These are phyloP conservation scores for Buxus sempervirens DNA, from an alignment of 164 flowering plant species.

Conservation along the genomic window DNA sequence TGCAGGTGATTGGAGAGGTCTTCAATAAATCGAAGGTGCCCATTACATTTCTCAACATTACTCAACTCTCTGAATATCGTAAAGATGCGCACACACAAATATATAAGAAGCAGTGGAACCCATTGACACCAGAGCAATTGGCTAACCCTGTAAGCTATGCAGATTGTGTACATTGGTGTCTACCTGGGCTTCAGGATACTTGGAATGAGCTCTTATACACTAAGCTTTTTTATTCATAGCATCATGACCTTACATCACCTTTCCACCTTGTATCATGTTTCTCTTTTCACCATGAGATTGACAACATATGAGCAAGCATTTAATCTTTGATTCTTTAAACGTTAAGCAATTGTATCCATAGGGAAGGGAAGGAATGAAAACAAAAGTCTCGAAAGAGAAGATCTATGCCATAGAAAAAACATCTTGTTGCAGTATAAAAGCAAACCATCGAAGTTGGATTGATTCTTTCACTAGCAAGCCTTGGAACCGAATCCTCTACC, in stretches of 20 bases:
- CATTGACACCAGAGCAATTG: conserved; percentile 62
- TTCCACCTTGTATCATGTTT: background rate
- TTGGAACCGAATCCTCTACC: too few relatives aligned
- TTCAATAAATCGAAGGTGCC: conserved; percentile 52
- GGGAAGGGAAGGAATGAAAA: background rate
- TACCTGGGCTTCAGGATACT: conserved; percentile 92
- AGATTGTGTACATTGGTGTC: conserved; percentile 89
- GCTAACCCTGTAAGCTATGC: conserved; percentile 80
- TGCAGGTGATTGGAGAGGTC: conserved; percentile 69
- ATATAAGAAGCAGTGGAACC: conserved; percentile 91
- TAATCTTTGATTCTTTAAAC: background rate
- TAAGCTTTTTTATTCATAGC: conserved; percentile 71
- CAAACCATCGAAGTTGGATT: background rate
- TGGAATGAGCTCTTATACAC: conserved; percentile 90
- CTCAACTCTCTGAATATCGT: conserved; percentile 77
- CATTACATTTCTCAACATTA: conserved; percentile 74
- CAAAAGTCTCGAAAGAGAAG: background rate
- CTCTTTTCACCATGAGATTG: background rate
- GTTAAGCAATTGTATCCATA: background rate
- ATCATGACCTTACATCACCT: background rate
- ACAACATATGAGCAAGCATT: background rate
- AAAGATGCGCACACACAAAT: conserved; percentile 87
- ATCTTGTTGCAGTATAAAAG: background rate
- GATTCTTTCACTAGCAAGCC: conserved; percentile 1
- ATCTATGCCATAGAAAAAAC: background rate